phyloP scores from a whole-genome alignment of 2,329 filamentous ascomycete species.

The Aspergillus persii region DNA sequence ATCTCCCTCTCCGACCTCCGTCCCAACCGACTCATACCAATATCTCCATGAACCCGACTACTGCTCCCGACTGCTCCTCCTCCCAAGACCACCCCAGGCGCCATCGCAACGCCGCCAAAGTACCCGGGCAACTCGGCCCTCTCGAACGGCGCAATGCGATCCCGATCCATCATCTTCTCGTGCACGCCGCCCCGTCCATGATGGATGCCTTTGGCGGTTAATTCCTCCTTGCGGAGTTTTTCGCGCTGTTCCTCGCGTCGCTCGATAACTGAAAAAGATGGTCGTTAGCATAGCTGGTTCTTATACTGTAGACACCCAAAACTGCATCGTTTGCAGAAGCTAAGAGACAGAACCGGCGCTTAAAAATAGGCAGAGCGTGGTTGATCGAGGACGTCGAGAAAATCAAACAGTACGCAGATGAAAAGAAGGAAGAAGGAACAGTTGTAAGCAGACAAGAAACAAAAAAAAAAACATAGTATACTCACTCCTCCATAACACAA shows the following conservation, averaged over 20 bases:
- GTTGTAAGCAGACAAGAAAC: constrained; percentile 1
- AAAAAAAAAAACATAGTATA: no score
- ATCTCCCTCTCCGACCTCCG: background rate
- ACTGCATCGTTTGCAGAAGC: no score
- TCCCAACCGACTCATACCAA: background rate
- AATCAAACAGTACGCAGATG: background rate
- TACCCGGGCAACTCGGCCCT: constrained; percentile 17
- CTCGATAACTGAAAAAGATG: constrained; percentile 16
- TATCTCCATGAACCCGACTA: background rate
- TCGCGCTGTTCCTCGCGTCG: constrained; percentile 30
- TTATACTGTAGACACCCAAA: no score
- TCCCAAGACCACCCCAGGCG: background rate
- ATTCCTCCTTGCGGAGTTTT: constrained; percentile 3
- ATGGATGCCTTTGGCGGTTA: constrained; percentile 18
- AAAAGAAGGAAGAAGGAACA: background rate
- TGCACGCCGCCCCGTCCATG: constrained; percentile 20
- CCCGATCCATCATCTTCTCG: constrained; percentile 29
- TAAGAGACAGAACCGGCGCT: no score
- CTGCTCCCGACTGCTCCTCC: background rate
- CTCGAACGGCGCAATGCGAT: constrained; percentile 2
- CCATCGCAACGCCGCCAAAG: background rate
- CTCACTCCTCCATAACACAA: constrained; percentile 34
- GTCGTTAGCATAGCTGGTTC: background rate
- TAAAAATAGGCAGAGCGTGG: no score
- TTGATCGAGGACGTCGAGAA: no score